Evolutionary conservation across 2,329 filamentous ascomycete species (phyloP).

Genomic region (Chrysoporthe cubensis): DNA sequence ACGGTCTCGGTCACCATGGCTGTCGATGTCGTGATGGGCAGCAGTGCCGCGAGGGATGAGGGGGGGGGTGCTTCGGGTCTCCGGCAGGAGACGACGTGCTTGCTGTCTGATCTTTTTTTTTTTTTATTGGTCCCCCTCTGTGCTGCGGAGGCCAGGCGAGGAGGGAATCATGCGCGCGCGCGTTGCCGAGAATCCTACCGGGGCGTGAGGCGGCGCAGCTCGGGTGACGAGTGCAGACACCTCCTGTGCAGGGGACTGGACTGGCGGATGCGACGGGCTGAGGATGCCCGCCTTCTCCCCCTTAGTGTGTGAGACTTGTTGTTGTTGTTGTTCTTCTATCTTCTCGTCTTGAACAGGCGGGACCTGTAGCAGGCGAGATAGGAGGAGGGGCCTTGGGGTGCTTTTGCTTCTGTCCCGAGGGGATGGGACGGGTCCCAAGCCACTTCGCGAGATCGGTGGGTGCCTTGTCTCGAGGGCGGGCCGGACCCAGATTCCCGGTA

Average conservation of each 20-base stretch:
- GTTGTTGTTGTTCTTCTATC: neutral
- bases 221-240: too few species aligned
- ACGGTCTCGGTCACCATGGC: neutral
- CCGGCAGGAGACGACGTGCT: neutral
- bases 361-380: neutral
- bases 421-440: conserved; percentile 7
- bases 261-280: too few species aligned
- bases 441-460: conserved; percentile 5
- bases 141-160: too few species aligned
- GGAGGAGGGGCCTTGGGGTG: neutral
- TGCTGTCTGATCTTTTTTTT: neutral
- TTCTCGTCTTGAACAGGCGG: neutral
- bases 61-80: neutral
- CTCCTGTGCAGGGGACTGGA: too few species aligned
- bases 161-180: too few species aligned
- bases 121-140: neutral
- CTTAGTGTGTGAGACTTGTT: too few species aligned
- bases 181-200: too few species aligned
- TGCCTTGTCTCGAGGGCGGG: conserved; percentile 12
- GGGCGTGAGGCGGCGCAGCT: too few species aligned
- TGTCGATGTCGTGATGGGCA: neutral
- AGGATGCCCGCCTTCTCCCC: too few species aligned
- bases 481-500: conserved; percentile 14
- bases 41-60: neutral
- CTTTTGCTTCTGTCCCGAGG: conserved; percentile 3